A percentile compares a stretch with the other conserved stretches of the same genome.
Evolutionary conservation across 2,329 filamentous ascomycete species (phyloP).

Genomic region (Aspergillus brunneoviolaceus): DNA sequence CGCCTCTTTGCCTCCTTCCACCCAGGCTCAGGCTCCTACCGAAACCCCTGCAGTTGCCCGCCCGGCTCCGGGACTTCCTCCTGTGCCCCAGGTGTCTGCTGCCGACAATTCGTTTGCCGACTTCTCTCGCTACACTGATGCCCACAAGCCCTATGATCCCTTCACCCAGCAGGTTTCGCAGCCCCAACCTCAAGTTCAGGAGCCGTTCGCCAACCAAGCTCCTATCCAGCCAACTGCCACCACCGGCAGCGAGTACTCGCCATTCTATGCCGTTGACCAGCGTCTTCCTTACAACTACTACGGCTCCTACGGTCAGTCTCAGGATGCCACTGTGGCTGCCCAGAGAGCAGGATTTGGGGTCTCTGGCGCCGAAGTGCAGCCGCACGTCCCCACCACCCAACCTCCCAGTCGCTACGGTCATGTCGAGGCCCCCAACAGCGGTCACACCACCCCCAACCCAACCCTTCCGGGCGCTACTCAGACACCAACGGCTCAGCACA

Average conservation of each 20-base stretch:
- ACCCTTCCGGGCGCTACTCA: constrained; percentile 59
- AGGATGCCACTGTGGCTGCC: constrained; percentile 67
- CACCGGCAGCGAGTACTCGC: constrained; percentile 71
- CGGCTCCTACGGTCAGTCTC: constrained; percentile 63
- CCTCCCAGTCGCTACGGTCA: constrained; percentile 71
- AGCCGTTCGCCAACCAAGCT: constrained; percentile 54
- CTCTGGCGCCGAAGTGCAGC: constrained; percentile 59
- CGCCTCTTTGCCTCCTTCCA: constrained; percentile 75
- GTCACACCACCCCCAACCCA: constrained; percentile 87
- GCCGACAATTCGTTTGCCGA: constrained; percentile 50
- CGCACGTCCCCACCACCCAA: constrained; percentile 63
- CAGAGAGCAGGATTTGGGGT: constrained; percentile 75
- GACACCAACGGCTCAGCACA: constrained; percentile 53
- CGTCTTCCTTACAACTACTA: constrained; percentile 77
- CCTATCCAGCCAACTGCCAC: constrained; percentile 60
- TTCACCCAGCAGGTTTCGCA: constrained; percentile 72
- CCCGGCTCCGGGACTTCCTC: constrained; percentile 62
- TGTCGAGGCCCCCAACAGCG: constrained; percentile 76
- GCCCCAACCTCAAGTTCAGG: constrained; percentile 63
- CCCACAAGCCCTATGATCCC: constrained; percentile 82
- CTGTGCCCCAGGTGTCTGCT: constrained; percentile 56
- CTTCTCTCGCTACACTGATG: constrained; percentile 55
- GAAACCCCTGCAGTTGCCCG: constrained; percentile 52
- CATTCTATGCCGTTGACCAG: constrained; percentile 79
- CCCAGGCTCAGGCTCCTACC: constrained; percentile 37